Evolutionary conservation across 2,329 filamentous ascomycete genomes (phyloP), one percentile per base, ranked within the genome.

Genomic region (Colletotrichum truncatum): DNA sequence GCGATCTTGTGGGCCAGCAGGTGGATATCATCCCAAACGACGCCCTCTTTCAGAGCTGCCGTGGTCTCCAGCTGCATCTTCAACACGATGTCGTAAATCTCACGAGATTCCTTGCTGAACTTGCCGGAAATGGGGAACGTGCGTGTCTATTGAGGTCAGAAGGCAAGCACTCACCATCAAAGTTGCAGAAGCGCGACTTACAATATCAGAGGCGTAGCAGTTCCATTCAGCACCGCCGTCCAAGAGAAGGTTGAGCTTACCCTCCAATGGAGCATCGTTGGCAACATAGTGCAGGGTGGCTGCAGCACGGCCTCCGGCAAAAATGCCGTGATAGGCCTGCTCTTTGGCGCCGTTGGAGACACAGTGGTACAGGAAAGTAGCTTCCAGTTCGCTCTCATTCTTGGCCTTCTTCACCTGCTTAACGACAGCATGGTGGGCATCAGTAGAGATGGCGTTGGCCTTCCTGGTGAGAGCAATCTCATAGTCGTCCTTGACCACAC

Each of bases 211-310:
- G 34, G 90, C 90, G 72, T 94, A 94, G 77, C 89, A 91, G 58
- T 86, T 77, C 85, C 87, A 93, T 77, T 94, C 92, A 28, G 86
- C 90, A 21, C 93, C 95, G 3, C 93, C 94, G 74, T 98, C 95
- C 18, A 98, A 81, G 62, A 97, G 85, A 55, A 98, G 79, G 71
- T 97, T 91, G 58, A 93, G 87, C 79, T 95, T 94, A 43, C 88
- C 88, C 1, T 80, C 79, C 34, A 95, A 80, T 0, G 89, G 84
- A 73, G 90, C 85, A 68, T 94, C 84, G 76, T 97, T 97, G 73
- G 91, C 87, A 23, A 93, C 88, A 72, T 98, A 98, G 80, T 98
- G 95, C 32, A 98, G 85, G 2, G 93, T 96, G 5, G 94, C 93
- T 0, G 92, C 94, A 14, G 92, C 90, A 5, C 89, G 85, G 10